Evolutionary conservation across 768 basidiomycete species (phyloP).

Genomic region (Strobilomyces confusus): DNA sequence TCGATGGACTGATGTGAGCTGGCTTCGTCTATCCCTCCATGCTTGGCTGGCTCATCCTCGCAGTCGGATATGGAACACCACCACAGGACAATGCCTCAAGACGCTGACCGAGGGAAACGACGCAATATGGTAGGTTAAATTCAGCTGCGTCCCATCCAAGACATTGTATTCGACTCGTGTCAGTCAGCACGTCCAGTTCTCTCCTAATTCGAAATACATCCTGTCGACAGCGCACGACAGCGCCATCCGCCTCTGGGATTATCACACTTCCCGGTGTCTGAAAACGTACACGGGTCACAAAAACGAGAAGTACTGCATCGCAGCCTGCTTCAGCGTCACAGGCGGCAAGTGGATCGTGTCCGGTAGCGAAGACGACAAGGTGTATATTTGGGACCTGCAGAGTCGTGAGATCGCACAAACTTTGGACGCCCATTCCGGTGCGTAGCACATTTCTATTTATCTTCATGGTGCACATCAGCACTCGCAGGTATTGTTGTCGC

Average conservation of each 20-base stretch:
- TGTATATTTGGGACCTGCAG: constrained; percentile 90
- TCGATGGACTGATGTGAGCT: constrained; percentile 90
- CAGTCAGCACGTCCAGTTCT: constrained; percentile 90
- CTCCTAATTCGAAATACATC: constrained; percentile 93
- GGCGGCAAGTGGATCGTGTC: constrained; percentile 88
- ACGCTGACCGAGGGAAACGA: constrained; percentile 89
- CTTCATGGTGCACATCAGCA: constrained; percentile 1
- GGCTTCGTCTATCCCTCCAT: constrained; percentile 3
- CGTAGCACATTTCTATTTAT: constrained; percentile 4
- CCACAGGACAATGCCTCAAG: constrained; percentile 92
- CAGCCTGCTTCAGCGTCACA: constrained; percentile 79
- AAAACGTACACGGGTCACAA: constrained; percentile 87
- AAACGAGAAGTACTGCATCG: constrained; percentile 82
- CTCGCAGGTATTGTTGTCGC: constrained; percentile 61
- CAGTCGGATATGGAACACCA: constrained; percentile 95
- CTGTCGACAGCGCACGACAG: constrained; percentile 92
- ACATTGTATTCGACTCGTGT: background rate
- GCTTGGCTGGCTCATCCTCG: background rate
- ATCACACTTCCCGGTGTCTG: constrained; percentile 82
- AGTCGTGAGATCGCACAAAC: constrained; percentile 81
- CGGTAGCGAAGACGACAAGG: constrained; percentile 87
- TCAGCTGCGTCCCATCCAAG: background rate
- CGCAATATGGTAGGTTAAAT: constrained; percentile 60
- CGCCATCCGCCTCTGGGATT: constrained; percentile 93
- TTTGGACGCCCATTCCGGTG: constrained; percentile 72